Evolutionary conservation across 2,329 filamentous ascomycete species (phyloP).

Genomic region (Dryadomyces quercivorus): DNA sequence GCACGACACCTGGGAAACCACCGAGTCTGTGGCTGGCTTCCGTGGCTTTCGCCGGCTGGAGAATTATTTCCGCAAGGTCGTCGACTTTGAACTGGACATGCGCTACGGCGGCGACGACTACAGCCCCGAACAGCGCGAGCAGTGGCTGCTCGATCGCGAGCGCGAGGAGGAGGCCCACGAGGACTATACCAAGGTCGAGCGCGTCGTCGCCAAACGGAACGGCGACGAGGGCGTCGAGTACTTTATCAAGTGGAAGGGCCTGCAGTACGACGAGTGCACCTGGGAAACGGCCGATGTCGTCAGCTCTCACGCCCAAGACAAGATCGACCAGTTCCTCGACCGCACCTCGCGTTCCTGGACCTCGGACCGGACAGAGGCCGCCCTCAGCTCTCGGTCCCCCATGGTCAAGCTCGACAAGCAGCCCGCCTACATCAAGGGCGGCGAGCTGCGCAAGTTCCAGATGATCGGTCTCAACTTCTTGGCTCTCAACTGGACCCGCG

Average conservation of each 20-base stretch:
- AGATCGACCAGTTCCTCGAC: constrained; percentile 86
- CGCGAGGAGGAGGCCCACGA: constrained; percentile 76
- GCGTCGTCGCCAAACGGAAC: constrained; percentile 74
- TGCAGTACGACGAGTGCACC: constrained; percentile 87
- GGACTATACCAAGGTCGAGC: constrained; percentile 85
- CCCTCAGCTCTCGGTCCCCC: constrained; percentile 58
- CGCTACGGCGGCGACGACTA: constrained; percentile 62
- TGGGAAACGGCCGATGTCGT: constrained; percentile 70
- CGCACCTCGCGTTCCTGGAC: constrained; percentile 68
- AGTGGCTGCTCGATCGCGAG: constrained; percentile 91
- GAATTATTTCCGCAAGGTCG: constrained; percentile 82
- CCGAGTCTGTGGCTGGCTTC: constrained; percentile 59
- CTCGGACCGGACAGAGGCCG: constrained; percentile 69
- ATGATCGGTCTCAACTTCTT: constrained; percentile 90
- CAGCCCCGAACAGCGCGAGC: constrained; percentile 76
- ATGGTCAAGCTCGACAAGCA: constrained; percentile 67
- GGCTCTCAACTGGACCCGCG: constrained; percentile 87
- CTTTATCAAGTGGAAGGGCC: constrained; percentile 90
- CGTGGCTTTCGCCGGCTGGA: constrained; percentile 82
- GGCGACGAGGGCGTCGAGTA: constrained; percentile 78
- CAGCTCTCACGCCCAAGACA: constrained; percentile 66
- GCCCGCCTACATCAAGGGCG: constrained; percentile 72
- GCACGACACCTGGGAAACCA: constrained; percentile 89
- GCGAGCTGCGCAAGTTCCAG: constrained; percentile 85
- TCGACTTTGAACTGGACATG: constrained; percentile 69